Base-by-base conservation (phyloP, 768 basidiomycete species). In the Atractiella rhizophila region DNA sequence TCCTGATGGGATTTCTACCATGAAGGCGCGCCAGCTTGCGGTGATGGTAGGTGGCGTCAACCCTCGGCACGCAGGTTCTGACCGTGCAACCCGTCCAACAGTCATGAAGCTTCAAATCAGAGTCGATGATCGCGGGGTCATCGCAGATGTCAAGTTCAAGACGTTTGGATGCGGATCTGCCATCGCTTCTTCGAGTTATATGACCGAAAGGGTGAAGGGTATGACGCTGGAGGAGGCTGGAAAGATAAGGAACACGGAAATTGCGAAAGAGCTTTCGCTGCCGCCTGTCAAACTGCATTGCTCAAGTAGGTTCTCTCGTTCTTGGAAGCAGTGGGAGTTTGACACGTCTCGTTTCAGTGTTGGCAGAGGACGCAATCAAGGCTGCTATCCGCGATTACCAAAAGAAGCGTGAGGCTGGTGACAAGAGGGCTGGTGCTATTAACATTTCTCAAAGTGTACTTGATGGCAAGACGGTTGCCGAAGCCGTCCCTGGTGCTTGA, bases 41-140 rank as follows among this genome's bases (percentile, higher is more conserved):
- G 54, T 13, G 55, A 53, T 50, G 54, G 45, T 28, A 44, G 43
- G 47, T 41, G 42, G 15, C 19, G 23, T 29, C 32, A 20, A 29
- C n/a, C 18, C 23, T 11, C 30, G 15, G 16, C 27, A 25, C 15
- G 20, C 19, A 11, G 13, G 12, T 20, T 7, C 24, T 28, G 7
- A 21, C 8, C 8, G n/a, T 12, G 29, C 18, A 11, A 21, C 39
- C 18, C 8, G 19, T 12, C 23, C 28, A 29, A 1, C 48, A 48
- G 88, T 94, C 34, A 98, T 98, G 88, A 96, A 96, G 61, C 73
- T 98, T 10, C 88, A 96, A 62, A 98, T 98, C 56, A 76, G 82
- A 51, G 91, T 98, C 43, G 74, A 88, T 59, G 85, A 88, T 45
- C 66, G 78, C 45, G 83, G 85, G 27, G 69, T 94, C 60, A 98